Evolutionary conservation across 805 yeast species (phyloP), one percentile per base, ranked within the genome.

Genomic region (Metschnikowia sp.): DNA sequence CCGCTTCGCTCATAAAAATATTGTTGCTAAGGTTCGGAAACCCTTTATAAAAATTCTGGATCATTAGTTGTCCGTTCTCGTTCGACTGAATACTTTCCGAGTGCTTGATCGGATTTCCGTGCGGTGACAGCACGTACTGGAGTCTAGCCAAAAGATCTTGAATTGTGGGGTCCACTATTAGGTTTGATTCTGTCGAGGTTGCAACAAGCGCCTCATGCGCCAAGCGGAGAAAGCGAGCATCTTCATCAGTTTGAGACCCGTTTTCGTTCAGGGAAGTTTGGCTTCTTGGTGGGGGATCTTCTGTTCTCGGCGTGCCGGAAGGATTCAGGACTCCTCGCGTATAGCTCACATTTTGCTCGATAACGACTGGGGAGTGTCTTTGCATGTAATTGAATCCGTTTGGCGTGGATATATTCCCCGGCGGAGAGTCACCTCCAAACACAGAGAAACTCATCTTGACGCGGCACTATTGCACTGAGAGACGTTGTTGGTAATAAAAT

Each of bases 191-290:
- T 10, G 54, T 58, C 10, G 76, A 75, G 0, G 81, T 76, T 26
- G 81, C 80, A 10, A 77, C 81, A 13, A 78, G 66, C 3, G 84
- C 86, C 56, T 82, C 85, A 49, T 79, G 77, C 3, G 88, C 88
- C 15, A 82, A 71, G 39, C 77, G 67, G 34, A 82, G 66, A 56
- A 82, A 82, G 44, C 74, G 69, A 36, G 76, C 68, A 57, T 82
- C 87, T 57, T 79, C 85, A 48, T 64, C 66, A 10, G 51, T 34
- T 18, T 32, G 35, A 10, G 35, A 32, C 35, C 15, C 35, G 15
- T 13, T 32, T 11, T 32, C 15, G 8, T 8, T 32, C n/a, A 11
- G 10, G 47, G 33, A 22, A 15, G 35, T 38, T 30, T 10, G 9
- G 10, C 7, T 28, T 13, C 26, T 26, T 11, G 19, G 11, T 12